A percentile compares a stretch with the other conserved stretches of the same genome.
Conservation (phyloP, 2,329 filamentous ascomycete species). For the Alternaria novae-zelandiae region DNA sequence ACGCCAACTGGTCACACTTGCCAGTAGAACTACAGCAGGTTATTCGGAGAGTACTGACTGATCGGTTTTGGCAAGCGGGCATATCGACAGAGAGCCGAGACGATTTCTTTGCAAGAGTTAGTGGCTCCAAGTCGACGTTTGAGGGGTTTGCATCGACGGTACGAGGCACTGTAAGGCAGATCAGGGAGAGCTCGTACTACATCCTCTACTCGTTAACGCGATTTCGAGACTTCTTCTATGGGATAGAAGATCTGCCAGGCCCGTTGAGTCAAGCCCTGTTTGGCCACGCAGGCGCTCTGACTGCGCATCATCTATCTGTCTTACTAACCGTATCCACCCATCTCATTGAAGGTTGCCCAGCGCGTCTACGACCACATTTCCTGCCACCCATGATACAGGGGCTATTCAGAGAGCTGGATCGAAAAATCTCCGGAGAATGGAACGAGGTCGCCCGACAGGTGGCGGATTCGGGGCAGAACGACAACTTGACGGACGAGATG, state of each 20-base stretch:
- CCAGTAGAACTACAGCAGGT: slow-evolving; percentile 77
- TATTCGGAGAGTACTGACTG: slow-evolving; percentile 83
- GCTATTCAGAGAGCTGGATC: slow-evolving; percentile 85
- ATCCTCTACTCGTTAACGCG: slow-evolving; percentile 93
- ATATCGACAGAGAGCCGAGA: slow-evolving; percentile 96
- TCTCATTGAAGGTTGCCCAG: slow-evolving; percentile 89
- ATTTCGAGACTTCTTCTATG: slow-evolving; percentile 87
- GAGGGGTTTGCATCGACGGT: slow-evolving; percentile 95
- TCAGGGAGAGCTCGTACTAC: slow-evolving; percentile 92
- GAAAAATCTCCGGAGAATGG: slow-evolving; percentile 89
- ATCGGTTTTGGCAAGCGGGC: slow-evolving; percentile 97
- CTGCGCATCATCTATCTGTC: slow-evolving; percentile 93
- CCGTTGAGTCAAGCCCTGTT: slow-evolving; percentile 87
- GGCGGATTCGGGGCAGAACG: slow-evolving; percentile 73
- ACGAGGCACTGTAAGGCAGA: slow-evolving; percentile 83
- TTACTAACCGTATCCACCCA: slow-evolving; percentile 86
- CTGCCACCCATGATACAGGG: slow-evolving; percentile 81
- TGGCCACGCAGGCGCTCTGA: slow-evolving; percentile 79
- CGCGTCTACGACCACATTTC: slow-evolving; percentile 77
- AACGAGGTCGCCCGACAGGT: slow-evolving; percentile 65
- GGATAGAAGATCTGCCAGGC: slow-evolving; percentile 80
- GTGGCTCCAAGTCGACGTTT: slow-evolving; percentile 84
- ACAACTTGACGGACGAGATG: slow-evolving; percentile 89
- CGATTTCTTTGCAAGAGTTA: slow-evolving; percentile 92
- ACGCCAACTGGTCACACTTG: slow-evolving; percentile 76